phyloP scores from a whole-genome alignment of 768 basidiomycete species.

The Pleurotus giganteus region DNA sequence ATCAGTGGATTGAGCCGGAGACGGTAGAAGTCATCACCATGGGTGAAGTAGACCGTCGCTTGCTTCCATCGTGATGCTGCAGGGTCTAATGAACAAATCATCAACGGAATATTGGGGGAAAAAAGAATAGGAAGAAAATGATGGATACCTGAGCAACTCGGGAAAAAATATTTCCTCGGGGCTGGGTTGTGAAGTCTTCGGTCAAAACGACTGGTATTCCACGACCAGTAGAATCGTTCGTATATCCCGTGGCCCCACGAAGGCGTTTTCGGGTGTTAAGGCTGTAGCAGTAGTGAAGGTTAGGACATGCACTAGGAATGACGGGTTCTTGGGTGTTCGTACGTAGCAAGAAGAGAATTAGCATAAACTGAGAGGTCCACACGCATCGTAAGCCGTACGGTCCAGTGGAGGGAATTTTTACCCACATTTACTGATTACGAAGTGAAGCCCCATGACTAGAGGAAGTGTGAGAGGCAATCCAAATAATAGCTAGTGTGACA shows the following conservation, averaged over 20 bases:
- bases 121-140: not conserved
- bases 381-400: not conserved
- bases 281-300: conserved; percentile 16
- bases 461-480: not conserved
- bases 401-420: not conserved
- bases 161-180: not conserved
- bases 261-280: conserved; percentile 35
- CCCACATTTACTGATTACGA: conserved; percentile 52
- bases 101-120: not conserved
- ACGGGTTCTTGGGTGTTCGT: conserved; percentile 17
- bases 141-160: conserved; percentile 6
- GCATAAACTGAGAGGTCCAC: conserved; percentile 38
- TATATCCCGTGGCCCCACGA: not conserved
- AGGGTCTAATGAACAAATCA: not conserved
- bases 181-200: conserved; percentile 9
- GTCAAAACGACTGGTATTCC: conserved; percentile 5
- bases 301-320: not conserved
- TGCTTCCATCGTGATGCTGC: not conserved
- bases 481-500: not conserved
- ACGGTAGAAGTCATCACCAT: not conserved
- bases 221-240: not conserved
- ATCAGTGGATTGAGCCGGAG: not conserved
- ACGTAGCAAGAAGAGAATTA: conserved; percentile 50
- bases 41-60: not conserved
- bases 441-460: conserved; percentile 46